These are phyloP conservation scores for Trichoderma polysporum DNA, from an alignment of 2,329 filamentous ascomycete genomes.

Conservation along the genomic window DNA sequence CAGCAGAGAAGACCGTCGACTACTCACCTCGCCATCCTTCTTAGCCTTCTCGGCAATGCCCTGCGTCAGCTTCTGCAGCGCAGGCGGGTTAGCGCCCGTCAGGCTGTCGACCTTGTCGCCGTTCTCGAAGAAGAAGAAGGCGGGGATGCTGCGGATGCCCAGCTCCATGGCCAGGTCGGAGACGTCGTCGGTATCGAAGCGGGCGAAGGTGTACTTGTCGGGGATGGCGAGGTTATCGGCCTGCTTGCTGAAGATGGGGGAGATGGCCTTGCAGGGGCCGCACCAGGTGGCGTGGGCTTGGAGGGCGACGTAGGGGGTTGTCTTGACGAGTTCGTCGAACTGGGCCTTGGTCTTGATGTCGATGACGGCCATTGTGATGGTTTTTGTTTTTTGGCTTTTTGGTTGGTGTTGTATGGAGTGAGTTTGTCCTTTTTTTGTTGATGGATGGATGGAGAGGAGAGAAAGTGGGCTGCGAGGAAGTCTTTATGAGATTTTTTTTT, in stretches of 20 bases:
- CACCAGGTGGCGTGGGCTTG: slow-evolving; percentile 63
- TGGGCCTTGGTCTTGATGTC: slow-evolving; percentile 44
- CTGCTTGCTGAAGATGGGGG: slow-evolving; percentile 53
- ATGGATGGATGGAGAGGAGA: not conserved
- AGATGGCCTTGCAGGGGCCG: slow-evolving; percentile 60
- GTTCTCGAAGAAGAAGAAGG: slow-evolving; percentile 60
- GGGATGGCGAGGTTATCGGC: slow-evolving; percentile 39
- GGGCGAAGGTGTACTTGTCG: slow-evolving; percentile 53
- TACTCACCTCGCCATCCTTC: slow-evolving; percentile 20
- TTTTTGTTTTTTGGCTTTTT: not conserved
- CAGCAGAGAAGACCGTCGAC: not conserved
- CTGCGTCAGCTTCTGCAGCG: slow-evolving; percentile 34
- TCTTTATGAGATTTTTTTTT: slow-evolving; percentile 2
- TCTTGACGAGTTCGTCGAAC: slow-evolving; percentile 49
- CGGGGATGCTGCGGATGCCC: slow-evolving; percentile 56
- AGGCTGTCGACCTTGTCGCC: slow-evolving; percentile 48
- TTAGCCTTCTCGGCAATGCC: slow-evolving; percentile 28
- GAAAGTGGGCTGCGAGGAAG: not conserved
- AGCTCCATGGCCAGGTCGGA: slow-evolving; percentile 51
- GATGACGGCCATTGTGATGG: slow-evolving; percentile 29
- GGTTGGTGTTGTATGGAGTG: not conserved
- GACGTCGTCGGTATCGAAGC: slow-evolving; percentile 58
- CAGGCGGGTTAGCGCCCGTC: slow-evolving; percentile 39
- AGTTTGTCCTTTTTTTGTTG: not conserved
- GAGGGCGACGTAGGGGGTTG: slow-evolving; percentile 52